Evolutionary conservation across 768 basidiomycete genomes (phyloP), one percentile per base, ranked within the genome.

Genomic region (Paxillus involutus): DNA sequence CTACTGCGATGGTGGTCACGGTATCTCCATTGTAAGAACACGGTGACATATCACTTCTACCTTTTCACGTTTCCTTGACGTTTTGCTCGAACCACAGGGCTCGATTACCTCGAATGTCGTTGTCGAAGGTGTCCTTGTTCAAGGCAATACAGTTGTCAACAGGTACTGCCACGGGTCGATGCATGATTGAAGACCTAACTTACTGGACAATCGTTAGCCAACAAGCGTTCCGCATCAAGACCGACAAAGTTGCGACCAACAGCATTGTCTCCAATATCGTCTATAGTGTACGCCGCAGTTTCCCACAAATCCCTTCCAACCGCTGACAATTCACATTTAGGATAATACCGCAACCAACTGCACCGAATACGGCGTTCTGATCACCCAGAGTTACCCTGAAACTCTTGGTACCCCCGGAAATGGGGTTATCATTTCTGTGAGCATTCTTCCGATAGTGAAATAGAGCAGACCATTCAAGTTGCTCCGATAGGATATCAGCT

Each of bases 221-320:
- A 50, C 78, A 80, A 62, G 83, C 77, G 0, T 73, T 87, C 43
- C 80, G 85, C 43, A 86, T 88, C 70, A 88, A 86, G 70, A 83
- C 79, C 7, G 59, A 79, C 6, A 63, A 73, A 14, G 45, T 56
- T 45, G 77, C 85, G 6, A 76, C 73, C 6, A 73, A 72, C 37
- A 78, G 79, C 48, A 72, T 63, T 8, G 82, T 87, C 4, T 61
- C 73, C 3, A 76, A 77, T 55, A 68, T 85, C 50, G 79, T 76
- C 4, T 85, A 80, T 63, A 72, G 70, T 2, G 80, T 79, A 61
- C 44, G 75, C 59, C 3, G 12, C 17, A 6, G 36, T 26, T 6
- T 13, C 6, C 16, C 51, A 14, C 21, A 21, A 21, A 12, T 30
- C 26, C 37, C 9, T 1, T 19, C 12, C 1, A 7, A 3, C 7